phyloP scores from a whole-genome alignment of 2,329 filamentous ascomycete genomes.

The Setomelanomma holmii region DNA sequence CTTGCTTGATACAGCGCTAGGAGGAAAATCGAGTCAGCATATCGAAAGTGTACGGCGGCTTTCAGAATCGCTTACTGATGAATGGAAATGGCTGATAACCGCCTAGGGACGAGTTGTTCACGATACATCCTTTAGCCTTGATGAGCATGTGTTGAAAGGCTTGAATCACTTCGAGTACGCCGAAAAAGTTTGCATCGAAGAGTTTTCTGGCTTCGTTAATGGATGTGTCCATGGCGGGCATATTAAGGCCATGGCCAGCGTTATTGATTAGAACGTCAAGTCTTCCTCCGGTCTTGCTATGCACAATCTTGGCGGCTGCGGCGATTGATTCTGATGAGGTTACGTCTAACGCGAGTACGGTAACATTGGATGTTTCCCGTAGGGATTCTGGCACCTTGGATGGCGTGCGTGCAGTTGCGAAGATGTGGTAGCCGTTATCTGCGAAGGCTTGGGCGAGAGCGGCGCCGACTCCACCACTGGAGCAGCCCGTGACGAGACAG shows the following conservation, averaged over 20 bases:
- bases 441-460: constrained; percentile 51
- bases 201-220: constrained; percentile 15
- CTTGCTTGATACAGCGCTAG: constrained; percentile 38
- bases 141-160: constrained; percentile 40
- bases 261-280: constrained; percentile 52
- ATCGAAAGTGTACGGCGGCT: too few species aligned
- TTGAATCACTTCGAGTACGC: constrained; percentile 46
- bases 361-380: constrained; percentile 21
- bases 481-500: constrained; percentile 33
- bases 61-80: background rate
- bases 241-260: constrained; percentile 45
- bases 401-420: constrained; percentile 51
- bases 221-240: constrained; percentile 42
- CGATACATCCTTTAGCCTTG: constrained; percentile 14
- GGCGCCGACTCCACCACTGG: constrained; percentile 50
- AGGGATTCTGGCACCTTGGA: constrained; percentile 32
- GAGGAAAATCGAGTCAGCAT: background rate
- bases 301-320: constrained; percentile 6
- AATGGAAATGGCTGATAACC: constrained; percentile 1
- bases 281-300: constrained; percentile 8
- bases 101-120: constrained; percentile 14
- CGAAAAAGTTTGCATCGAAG: constrained; percentile 51
- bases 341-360: constrained; percentile 20
- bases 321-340: constrained; percentile 7
- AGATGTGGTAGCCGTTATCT: constrained; percentile 48